Percentiles rank a stretch among this genome's conserved stretches.
These are phyloP conservation scores for Neurospora sp. DNA, from an alignment of 495 filamentous ascomycete species.

Conservation along the genomic window DNA sequence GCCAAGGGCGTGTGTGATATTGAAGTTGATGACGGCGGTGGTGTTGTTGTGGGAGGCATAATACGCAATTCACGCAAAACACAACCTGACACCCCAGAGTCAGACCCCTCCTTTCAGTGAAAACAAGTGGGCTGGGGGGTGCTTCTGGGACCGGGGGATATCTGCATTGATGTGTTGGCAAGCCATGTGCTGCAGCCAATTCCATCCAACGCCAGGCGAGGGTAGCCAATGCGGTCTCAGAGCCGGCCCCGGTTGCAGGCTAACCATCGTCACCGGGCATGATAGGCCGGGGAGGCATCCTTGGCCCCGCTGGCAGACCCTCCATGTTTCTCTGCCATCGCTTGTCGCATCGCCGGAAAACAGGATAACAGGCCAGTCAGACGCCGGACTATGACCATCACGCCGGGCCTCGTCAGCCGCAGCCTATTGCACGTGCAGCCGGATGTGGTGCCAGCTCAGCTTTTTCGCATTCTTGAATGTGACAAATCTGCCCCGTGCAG, in stretches of 20 bases:
- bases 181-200: constrained; percentile 17
- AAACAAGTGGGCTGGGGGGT: constrained; percentile 15
- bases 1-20: neutral
- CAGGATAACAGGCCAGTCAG: constrained; percentile 16
- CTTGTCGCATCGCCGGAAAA: constrained; percentile 3
- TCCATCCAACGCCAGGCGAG: constrained; percentile 12
- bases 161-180: constrained; percentile 33
- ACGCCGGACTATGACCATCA: constrained; percentile 7
- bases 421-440: constrained; percentile 22
- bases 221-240: neutral
- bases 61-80: neutral
- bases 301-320: constrained; percentile 16
- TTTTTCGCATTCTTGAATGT: constrained; percentile 13
- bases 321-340: neutral
- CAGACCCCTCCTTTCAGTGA: neutral
- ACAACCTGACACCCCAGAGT: neutral
- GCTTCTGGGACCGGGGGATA: neutral
- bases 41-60: neutral
- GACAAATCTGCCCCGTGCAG: constrained; percentile 13
- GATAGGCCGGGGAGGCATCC: constrained; percentile 22
- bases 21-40: neutral
- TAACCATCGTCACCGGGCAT: constrained; percentile 12
- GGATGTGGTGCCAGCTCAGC: constrained; percentile 22
- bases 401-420: neutral
- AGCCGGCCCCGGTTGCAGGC: constrained; percentile 12